Base-by-base conservation (phyloP, 495 filamentous ascomycete species). In the Pyrenula aspistea region DNA sequence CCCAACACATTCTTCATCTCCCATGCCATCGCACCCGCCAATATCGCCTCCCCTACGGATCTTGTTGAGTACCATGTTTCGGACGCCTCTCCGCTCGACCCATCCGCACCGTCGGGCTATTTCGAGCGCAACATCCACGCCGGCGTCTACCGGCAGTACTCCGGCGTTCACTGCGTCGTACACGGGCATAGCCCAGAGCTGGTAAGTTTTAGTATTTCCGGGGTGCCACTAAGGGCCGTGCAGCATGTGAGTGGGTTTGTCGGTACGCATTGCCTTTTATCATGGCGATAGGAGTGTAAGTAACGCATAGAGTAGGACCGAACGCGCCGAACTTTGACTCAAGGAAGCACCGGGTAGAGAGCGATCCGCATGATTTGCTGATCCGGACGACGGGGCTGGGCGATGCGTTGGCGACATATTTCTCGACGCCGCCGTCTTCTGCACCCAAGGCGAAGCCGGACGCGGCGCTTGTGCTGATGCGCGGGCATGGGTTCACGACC, bases 191-290 rank as follows among this genome's bases (percentile, higher is more conserved):
- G 71, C 0, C 65, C 72, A n/a, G 67, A 68, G n/a, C 69, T 81
- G n/a, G 52, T 79, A 15, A 71, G 75, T 2, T 80, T 70, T 56
- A 25, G 12, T 12, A 66, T 79, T 51, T 67, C 57, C 22, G 62
- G 62, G 1, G 70, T 77, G 20, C 66, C 66, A 8, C 61, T 79
- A 25, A 61, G 62, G 21, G 61, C 75, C 2, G 61, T 57, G 12
- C 70, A 69, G 55, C 76, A 80, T 61, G 71, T 76, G 68, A 76
- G 74, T 10, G 75, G 75, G 0, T 78, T 81, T 51, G 65, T 80
- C 49, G 75, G 75, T 67, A 79, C 31, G 31, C 31, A 4, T 42
- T 42, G 15, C 31, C 31, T 15, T 15, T 15, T 15, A 4, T 42
- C 15, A 4, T 42, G 8, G 4, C 8, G 8, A n/a, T n/a, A n/a